Conservation (phyloP, 1,284 basidiomycete species). For the Neonothopanus nambi region DNA sequence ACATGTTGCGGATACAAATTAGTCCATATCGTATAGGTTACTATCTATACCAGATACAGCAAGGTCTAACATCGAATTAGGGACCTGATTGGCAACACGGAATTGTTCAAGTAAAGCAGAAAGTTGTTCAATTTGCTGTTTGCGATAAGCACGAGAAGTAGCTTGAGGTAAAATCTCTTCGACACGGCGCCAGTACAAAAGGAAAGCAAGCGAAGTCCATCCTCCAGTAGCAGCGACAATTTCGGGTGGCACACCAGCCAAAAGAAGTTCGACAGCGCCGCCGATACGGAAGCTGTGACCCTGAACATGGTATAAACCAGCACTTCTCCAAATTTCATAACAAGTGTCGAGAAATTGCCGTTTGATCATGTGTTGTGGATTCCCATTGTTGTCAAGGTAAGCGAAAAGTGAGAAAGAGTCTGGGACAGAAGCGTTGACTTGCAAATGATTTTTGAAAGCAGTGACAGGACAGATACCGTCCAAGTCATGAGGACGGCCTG, state of each 20-base stretch:
- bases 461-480: slow-evolving; percentile 25
- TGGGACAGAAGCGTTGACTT: slow-evolving; percentile 17
- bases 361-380: slow-evolving; percentile 18
- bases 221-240: slow-evolving; percentile 32
- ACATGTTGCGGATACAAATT: too few species aligned
- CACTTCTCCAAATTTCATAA: slow-evolving; percentile 25
- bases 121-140: background rate
- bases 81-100: background rate
- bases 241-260: slow-evolving; percentile 32
- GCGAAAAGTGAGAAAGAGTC: background rate
- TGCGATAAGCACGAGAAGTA: background rate
- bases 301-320: slow-evolving; percentile 19
- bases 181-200: slow-evolving; percentile 2
- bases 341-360: slow-evolving; percentile 23
- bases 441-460: slow-evolving; percentile 25
- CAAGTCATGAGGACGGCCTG: slow-evolving; percentile 11
- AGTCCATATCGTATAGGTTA: slow-evolving; percentile 11
- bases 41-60: background rate
- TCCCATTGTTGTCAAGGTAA: background rate
- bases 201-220: slow-evolving; percentile 17
- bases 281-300: slow-evolving; percentile 40
- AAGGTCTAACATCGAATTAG: background rate
- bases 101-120: background rate
- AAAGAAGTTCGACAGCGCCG: slow-evolving; percentile 32
- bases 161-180: too few species aligned